phyloP scores from a whole-genome alignment of 257 asterid species.

The Solanum dulcamara region DNA sequence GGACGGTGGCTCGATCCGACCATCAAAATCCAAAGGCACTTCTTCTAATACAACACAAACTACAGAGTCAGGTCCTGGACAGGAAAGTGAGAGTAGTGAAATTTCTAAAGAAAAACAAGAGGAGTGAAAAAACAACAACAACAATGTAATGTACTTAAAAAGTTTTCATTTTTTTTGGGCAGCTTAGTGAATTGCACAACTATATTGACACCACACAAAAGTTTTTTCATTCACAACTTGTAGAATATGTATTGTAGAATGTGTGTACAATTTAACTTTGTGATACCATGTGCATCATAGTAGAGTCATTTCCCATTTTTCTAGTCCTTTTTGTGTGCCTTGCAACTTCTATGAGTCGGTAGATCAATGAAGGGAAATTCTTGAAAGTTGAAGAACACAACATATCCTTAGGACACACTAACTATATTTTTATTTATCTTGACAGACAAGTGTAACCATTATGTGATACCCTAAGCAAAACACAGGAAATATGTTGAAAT shows the following conservation, averaged over 20 bases:
- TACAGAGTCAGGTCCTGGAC: not conserved
- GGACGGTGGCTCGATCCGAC: constrained; percentile 7
- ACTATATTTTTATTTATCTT: too few relatives aligned
- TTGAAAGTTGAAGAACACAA: too few relatives aligned
- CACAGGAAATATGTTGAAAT: too few relatives aligned
- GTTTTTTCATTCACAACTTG: not conserved
- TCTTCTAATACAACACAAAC: not conserved
- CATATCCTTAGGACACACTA: too few relatives aligned
- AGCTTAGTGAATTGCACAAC: not conserved
- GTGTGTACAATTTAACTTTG: not conserved
- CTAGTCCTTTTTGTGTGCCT: not conserved
- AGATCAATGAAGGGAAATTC: not conserved
- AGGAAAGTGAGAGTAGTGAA: not conserved
- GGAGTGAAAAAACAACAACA: not conserved
- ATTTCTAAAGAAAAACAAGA: not conserved
- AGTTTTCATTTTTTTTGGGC: not conserved
- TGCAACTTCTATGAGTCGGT: not conserved
- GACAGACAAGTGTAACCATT: too few relatives aligned
- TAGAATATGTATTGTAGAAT: not conserved
- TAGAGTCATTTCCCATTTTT: not conserved
- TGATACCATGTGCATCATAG: not conserved
- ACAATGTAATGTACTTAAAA: not conserved
- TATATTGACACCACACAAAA: not conserved
- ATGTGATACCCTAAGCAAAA: too few relatives aligned
- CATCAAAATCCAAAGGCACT: constrained; percentile 14